phyloP scores from a whole-genome alignment of 352 stramenopile species.

The Peronospora farinosa region DNA sequence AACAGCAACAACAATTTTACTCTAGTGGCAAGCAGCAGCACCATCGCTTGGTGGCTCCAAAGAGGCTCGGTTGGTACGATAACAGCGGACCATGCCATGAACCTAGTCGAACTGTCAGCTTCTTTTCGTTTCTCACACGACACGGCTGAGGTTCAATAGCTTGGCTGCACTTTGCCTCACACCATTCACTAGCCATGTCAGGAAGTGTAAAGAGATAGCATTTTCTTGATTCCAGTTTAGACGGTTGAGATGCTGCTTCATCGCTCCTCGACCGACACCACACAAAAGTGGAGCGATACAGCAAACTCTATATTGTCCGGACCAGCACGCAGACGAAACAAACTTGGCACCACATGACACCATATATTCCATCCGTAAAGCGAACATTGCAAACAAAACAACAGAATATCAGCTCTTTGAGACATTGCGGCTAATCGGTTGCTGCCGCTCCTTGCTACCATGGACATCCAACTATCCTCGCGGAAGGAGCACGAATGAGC shows the following conservation, averaged over 20 bases:
- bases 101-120: slow-evolving; percentile 7
- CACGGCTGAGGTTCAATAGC: slow-evolving; percentile 13
- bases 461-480: slow-evolving; percentile 9
- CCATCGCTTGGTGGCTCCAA: slow-evolving; percentile 8
- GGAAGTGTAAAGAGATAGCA: slow-evolving; percentile 2
- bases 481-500: slow-evolving; percentile 35
- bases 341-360: not conserved
- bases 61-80: slow-evolving; percentile 14
- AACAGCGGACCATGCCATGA: slow-evolving; percentile 12
- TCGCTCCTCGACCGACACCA: not conserved
- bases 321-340: not conserved
- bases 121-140: slow-evolving; percentile 9
- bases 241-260: slow-evolving; percentile 1
- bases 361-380: no score
- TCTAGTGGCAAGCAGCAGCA: not conserved
- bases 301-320: not conserved
- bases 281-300: not conserved
- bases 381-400: no score
- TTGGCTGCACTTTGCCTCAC: not conserved
- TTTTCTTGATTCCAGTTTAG: slow-evolving; percentile 3
- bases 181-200: not conserved
- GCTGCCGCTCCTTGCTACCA: not conserved
- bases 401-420: not conserved
- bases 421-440: not conserved
- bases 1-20: slow-evolving; percentile 28